Conservation (phyloP, 1,284 basidiomycete species). For the Rhodotorula sp. region DNA sequence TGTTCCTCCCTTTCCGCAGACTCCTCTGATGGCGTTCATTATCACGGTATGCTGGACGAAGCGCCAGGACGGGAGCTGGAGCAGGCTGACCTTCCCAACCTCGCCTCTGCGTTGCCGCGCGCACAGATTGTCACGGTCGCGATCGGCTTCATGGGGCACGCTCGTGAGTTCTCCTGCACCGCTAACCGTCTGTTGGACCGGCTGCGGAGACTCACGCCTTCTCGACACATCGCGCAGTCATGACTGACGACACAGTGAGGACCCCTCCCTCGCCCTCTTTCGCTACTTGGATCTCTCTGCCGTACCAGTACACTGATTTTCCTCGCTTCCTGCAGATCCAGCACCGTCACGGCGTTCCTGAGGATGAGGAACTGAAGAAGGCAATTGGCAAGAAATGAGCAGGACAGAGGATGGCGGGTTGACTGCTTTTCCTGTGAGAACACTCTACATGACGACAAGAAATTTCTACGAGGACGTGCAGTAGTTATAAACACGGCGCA, state of each 20-base stretch:
- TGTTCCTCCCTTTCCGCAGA: background rate
- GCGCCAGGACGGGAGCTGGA: too few relatives aligned
- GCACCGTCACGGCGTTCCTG: slow-evolving; percentile 18
- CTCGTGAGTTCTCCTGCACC: background rate
- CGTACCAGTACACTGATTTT: background rate
- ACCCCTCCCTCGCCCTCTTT: too few relatives aligned
- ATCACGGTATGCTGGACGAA: background rate
- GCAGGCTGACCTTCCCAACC: background rate
- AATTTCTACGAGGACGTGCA: too few relatives aligned
- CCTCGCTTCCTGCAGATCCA: background rate
- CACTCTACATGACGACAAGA: too few relatives aligned
- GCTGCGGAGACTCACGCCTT: too few relatives aligned
- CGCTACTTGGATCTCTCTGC: background rate
- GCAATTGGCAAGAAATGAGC: background rate
- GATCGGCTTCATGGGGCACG: slow-evolving; percentile 4
- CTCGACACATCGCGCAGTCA: background rate
- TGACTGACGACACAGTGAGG: slow-evolving; percentile 6
- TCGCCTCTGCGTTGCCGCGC: too few relatives aligned
- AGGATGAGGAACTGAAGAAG: slow-evolving; percentile 9
- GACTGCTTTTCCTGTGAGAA: too few relatives aligned
- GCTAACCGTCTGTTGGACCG: too few relatives aligned
- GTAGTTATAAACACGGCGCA: too few relatives aligned
- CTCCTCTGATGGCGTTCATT: slow-evolving; percentile 14
- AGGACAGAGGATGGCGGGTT: too few relatives aligned
- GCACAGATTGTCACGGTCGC: slow-evolving; percentile 6